Evolutionary conservation across 495 filamentous ascomycete species (phyloP).

Genomic region (Podospora didyma): DNA sequence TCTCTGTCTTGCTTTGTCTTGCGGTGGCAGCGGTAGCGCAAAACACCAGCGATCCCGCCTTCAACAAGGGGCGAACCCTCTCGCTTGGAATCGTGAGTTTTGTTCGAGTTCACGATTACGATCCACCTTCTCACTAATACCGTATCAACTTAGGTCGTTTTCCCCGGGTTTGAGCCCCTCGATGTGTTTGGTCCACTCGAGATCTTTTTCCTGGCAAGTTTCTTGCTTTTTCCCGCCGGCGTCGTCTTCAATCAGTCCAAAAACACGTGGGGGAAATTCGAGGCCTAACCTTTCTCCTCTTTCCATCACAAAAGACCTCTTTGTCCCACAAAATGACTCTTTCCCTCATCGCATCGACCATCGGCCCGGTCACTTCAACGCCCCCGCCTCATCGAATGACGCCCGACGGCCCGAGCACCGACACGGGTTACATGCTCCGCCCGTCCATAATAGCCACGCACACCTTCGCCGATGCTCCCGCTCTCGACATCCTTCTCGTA

Average conservation of each 20-base stretch:
- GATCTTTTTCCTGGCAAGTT: slow-evolving; percentile 22
- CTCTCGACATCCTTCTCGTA: slow-evolving; percentile 54
- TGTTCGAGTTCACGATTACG: neutral
- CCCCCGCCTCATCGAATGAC: slow-evolving; percentile 8
- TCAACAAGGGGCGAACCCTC: no score
- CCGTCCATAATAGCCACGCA: slow-evolving; percentile 49
- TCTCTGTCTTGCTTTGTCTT: no score
- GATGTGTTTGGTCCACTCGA: slow-evolving; percentile 57
- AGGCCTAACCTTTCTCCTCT: neutral
- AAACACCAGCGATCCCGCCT: no score
- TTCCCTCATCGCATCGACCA: slow-evolving; percentile 38
- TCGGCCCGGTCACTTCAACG: slow-evolving; percentile 42
- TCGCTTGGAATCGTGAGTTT: neutral
- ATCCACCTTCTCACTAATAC: neutral
- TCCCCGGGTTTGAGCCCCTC: slow-evolving; percentile 26
- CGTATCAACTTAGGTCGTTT: slow-evolving; percentile 12
- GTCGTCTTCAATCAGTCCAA: no score
- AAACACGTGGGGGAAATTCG: no score
- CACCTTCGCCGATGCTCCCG: slow-evolving; percentile 34
- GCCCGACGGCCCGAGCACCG: slow-evolving; percentile 17
- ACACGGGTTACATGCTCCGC: no score
- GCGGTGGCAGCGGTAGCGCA: no score
- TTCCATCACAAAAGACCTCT: slow-evolving; percentile 28
- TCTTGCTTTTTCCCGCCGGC: neutral
- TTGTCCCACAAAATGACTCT: slow-evolving; percentile 37